These are phyloP conservation scores for Vitis labrusca DNA, from an alignment of 164 flowering plant genomes.

Conservation along the genomic window DNA sequence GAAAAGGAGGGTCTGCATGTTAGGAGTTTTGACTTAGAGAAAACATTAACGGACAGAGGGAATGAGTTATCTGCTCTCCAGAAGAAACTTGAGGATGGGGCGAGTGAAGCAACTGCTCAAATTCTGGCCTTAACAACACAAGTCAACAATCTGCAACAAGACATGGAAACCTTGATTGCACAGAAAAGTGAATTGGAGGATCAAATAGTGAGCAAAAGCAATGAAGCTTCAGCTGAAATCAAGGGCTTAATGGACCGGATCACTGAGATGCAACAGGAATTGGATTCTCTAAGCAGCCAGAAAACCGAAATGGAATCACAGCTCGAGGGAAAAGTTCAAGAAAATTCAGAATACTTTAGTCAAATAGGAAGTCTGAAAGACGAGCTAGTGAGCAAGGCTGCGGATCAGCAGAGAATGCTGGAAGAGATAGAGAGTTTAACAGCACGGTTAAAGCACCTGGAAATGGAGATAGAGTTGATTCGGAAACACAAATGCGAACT, in stretches of 20 bases:
- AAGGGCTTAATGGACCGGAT: slow-evolving; percentile 26
- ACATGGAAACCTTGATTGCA: slow-evolving; percentile 19
- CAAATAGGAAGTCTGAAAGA: slow-evolving; percentile 43
- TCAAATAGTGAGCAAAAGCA: slow-evolving; percentile 20
- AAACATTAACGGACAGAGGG: slow-evolving; percentile 26
- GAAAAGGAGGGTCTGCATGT: slow-evolving; percentile 33
- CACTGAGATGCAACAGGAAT: slow-evolving; percentile 23
- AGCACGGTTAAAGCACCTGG: slow-evolving; percentile 20
- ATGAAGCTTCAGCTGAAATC: slow-evolving; percentile 32
- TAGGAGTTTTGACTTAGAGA: slow-evolving; percentile 34
- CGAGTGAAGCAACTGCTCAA: slow-evolving; percentile 33
- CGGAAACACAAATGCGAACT: slow-evolving; percentile 26
- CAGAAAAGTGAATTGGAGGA: slow-evolving; percentile 41
- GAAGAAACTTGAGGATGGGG: slow-evolving; percentile 23
- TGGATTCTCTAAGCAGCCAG: slow-evolving; percentile 27
- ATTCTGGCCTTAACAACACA: slow-evolving; percentile 26
- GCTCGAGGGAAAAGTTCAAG: slow-evolving; percentile 32
- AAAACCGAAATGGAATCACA: slow-evolving; percentile 34
- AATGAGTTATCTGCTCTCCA: slow-evolving; percentile 33
- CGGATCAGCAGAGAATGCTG: slow-evolving; percentile 29
- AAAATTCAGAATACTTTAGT: slow-evolving; percentile 31
- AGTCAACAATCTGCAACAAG: slow-evolving; percentile 16
- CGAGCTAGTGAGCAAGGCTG: slow-evolving; percentile 37
- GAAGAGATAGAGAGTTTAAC: slow-evolving; percentile 36
- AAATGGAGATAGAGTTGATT: slow-evolving; percentile 32